A percentile compares a stretch with the other conserved stretches of the same genome.
These are phyloP conservation scores for Schwanniomyces etchellsii DNA, from an alignment of 1,139 yeast species.

Conservation along the genomic window DNA sequence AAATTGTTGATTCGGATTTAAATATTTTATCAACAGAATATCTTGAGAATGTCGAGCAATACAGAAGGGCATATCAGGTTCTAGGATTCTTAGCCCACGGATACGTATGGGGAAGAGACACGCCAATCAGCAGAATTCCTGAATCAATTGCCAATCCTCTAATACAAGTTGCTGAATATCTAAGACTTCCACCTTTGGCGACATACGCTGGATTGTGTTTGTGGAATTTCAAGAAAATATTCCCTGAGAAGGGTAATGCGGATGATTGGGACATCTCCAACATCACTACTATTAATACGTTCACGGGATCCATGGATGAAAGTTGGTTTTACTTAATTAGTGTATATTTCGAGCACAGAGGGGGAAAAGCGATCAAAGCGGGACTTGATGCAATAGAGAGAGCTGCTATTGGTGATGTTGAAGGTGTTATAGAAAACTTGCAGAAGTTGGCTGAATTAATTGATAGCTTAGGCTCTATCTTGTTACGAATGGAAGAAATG, in stretches of 20 bases:
- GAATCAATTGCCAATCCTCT: slow-evolving; percentile 66
- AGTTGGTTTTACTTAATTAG: slow-evolving; percentile 91
- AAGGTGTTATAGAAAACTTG: slow-evolving; percentile 37
- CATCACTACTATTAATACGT: slow-evolving; percentile 75
- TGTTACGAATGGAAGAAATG: slow-evolving; percentile 86
- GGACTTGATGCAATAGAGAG: slow-evolving; percentile 38
- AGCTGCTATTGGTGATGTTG: slow-evolving; percentile 26
- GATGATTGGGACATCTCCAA: slow-evolving; percentile 53
- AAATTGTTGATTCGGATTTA: slow-evolving; percentile 48
- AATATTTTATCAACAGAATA: slow-evolving; percentile 46
- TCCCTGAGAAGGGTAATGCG: slow-evolving; percentile 37
- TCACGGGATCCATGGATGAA: slow-evolving; percentile 88
- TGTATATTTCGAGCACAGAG: slow-evolving; percentile 78
- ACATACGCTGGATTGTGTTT: slow-evolving; percentile 84
- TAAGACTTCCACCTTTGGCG: slow-evolving; percentile 80
- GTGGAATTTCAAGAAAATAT: slow-evolving; percentile 75
- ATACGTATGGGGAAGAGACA: slow-evolving; percentile 79
- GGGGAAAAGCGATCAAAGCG: slow-evolving; percentile 64
- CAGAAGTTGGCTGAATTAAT: slow-evolving; percentile 71
- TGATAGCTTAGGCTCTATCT: slow-evolving; percentile 66
- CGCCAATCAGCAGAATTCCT: slow-evolving; percentile 66
- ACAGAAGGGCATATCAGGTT: slow-evolving; percentile 74
- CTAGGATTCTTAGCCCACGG: slow-evolving; percentile 81
- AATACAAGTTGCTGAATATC: slow-evolving; percentile 46
- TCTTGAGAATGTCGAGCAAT: slow-evolving; percentile 43